Evolutionary conservation across 768 basidiomycete species (phyloP).

Genomic region (Lactarius hatsudake): DNA sequence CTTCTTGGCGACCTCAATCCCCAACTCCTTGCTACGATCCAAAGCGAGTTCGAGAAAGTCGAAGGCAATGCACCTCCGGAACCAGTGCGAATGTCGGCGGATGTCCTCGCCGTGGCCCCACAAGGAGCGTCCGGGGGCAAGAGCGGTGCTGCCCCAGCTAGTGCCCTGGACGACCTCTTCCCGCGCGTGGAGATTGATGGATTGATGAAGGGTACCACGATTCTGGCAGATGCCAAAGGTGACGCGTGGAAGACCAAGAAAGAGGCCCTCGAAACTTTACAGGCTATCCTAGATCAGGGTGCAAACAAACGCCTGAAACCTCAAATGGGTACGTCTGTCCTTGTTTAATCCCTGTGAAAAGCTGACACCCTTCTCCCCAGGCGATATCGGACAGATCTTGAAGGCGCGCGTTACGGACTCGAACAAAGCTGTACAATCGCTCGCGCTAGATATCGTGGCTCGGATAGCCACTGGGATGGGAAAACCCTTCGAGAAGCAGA

Average conservation of each 20-base stretch:
- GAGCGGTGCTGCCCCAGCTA: conserved; percentile 40
- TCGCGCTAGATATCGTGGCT: conserved; percentile 87
- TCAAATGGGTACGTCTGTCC: conserved; percentile 63
- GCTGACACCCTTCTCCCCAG: conserved; percentile 39
- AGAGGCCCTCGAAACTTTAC: conserved; percentile 84
- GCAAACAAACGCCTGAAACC: conserved; percentile 91
- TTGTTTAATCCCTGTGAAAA: conserved; percentile 7
- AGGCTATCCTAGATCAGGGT: conserved; percentile 83
- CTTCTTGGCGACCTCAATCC: conserved; percentile 94
- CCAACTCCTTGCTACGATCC: conserved; percentile 87
- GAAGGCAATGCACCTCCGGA: conserved; percentile 74
- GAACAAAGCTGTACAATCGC: conserved; percentile 89
- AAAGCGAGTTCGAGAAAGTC: conserved; percentile 88
- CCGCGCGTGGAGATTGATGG: conserved; percentile 92
- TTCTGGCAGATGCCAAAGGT: conserved; percentile 80
- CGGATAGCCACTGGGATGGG: conserved; percentile 94
- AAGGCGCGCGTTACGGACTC: conserved; percentile 88
- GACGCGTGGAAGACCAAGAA: conserved; percentile 98
- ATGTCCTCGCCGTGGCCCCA: conserved; percentile 55
- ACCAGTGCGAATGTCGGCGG: conserved; percentile 73
- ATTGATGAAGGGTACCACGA: conserved; percentile 77
- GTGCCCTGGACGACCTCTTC: conserved; percentile 91
- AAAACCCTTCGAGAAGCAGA: conserved; percentile 89
- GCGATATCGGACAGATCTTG: conserved; percentile 85
- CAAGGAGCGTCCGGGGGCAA: conserved; percentile 44